Evolutionary conservation across 306 rosid species (phyloP).

Genomic region (Inga oerstediana): DNA sequence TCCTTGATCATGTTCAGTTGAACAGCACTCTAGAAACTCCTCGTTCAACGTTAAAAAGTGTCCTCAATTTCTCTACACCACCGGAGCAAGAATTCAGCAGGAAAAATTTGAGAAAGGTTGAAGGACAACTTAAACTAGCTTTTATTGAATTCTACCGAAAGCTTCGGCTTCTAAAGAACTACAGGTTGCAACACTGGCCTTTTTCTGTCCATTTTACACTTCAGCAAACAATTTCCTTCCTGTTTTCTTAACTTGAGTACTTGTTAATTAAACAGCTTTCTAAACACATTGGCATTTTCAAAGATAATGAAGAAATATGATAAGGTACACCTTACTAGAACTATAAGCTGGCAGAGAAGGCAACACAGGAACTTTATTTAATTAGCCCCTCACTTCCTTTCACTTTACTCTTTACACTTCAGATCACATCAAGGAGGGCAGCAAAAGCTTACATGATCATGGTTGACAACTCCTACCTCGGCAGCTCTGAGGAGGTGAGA

Average conservation of each 20-base stretch:
- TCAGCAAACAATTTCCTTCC: neutral
- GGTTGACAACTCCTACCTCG: constrained; percentile 68
- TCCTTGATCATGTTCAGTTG: constrained; percentile 51
- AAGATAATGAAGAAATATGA: constrained; percentile 89
- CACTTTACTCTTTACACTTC: constrained; percentile 22
- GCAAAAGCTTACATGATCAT: constrained; percentile 64
- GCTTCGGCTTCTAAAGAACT: constrained; percentile 72
- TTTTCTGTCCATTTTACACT: neutral
- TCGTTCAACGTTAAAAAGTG: constrained; percentile 55
- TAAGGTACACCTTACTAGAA: constrained; percentile 48
- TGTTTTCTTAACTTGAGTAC: neutral
- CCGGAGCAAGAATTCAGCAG: constrained; percentile 53
- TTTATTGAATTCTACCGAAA: constrained; percentile 64
- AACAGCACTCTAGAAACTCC: constrained; percentile 64
- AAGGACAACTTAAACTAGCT: constrained; percentile 49
- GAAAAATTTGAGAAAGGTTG: constrained; percentile 54
- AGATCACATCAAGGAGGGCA: constrained; percentile 69
- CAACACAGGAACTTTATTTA: constrained; percentile 1
- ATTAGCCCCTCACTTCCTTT: neutral
- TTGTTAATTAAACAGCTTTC: constrained; percentile 51
- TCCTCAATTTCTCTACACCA: constrained; percentile 47
- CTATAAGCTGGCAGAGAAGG: neutral
- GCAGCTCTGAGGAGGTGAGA: constrained; percentile 75
- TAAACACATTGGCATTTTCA: constrained; percentile 70
- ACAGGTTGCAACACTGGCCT: constrained; percentile 34